phyloP scores from a whole-genome alignment of 1,139 yeast species.

The Candida dubliniensis region DNA sequence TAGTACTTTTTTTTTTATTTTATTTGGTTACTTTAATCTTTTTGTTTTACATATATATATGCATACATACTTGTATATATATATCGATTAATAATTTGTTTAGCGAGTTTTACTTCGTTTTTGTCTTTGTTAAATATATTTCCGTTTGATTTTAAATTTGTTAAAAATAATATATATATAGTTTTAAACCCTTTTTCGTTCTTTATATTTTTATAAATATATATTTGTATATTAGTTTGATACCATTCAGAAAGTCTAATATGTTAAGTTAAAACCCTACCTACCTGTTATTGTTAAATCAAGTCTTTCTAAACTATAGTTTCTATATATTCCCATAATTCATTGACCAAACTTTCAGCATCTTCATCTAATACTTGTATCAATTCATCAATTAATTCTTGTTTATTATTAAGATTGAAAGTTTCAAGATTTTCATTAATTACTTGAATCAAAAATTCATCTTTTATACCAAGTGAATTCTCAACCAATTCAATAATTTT shows the following conservation, averaged over 20 bases:
- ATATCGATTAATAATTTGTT: no score
- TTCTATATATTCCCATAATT: slow-evolving; percentile 28
- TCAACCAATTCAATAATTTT: slow-evolving; percentile 46
- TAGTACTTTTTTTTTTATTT: slow-evolving; percentile 1
- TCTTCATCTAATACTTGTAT: slow-evolving; percentile 58
- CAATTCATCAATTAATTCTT: slow-evolving; percentile 43
- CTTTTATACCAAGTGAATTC: slow-evolving; percentile 53
- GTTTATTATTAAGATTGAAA: slow-evolving; percentile 27
- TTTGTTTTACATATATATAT: slow-evolving; percentile 1
- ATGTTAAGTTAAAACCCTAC: no score
- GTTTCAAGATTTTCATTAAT: slow-evolving; percentile 37
- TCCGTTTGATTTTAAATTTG: background rate
- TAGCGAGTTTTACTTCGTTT: slow-evolving; percentile 1
- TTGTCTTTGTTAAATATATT: background rate
- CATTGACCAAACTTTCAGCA: slow-evolving; percentile 45
- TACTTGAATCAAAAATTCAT: slow-evolving; percentile 48
- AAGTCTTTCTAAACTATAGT: background rate
- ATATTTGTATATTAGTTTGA: no score
- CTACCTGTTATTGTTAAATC: no score
- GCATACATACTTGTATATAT: background rate
- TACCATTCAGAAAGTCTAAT: no score
- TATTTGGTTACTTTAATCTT: background rate
- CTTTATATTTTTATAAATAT: no score
- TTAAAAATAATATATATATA: no score
- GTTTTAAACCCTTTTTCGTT: no score